Evolutionary conservation across 768 basidiomycete genomes (phyloP), one percentile per base, ranked within the genome.

Genomic region (Boletus rubescentipes): DNA sequence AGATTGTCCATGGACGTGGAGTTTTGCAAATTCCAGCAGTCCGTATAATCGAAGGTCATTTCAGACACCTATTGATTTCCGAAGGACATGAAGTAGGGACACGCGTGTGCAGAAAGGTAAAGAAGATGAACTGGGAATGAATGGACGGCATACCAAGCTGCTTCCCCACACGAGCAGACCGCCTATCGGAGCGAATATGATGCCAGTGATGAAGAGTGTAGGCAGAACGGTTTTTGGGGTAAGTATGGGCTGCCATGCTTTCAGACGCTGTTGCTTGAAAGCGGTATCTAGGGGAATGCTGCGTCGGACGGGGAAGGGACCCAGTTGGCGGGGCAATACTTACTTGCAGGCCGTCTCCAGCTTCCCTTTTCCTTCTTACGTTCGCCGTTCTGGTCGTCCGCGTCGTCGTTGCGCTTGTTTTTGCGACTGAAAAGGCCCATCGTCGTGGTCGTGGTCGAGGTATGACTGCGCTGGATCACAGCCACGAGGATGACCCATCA

Each of bases 221-320:
- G 97, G 97, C 15, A 99, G 82, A 20, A 99, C 97, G 2, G 94
- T 97, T 73, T 95, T 95, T 5, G 97, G 97, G 5, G 95, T 98
- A 43, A 98, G 81, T 69, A 99, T 98, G 9, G 97, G 97, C 79
- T 99, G 97, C 97, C 97, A 99, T 67, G 97, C 97, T 77, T 98
- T 98, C 68, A 99, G 83, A 51, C 97, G 89, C 73, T 99, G 97
- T 72, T 99, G 97, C 76, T 97, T 98, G 83, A 97, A 98, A 37
- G 95, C 96, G 54, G 95, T 98, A 74, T 98, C 93, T 97, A 14
- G 52, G 15, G 44, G 12, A 40, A 41, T 41, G 49, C 58, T 58
- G 61, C 55, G 59, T 58, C 46, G 55, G 41, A 23, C 46, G 18
- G 18, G 46, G 49, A 51, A 48, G 44, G 55, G 42, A 55, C 50